Base-by-base conservation (phyloP, 2,329 filamentous ascomycete genomes). In the Aciculosporium take region DNA sequence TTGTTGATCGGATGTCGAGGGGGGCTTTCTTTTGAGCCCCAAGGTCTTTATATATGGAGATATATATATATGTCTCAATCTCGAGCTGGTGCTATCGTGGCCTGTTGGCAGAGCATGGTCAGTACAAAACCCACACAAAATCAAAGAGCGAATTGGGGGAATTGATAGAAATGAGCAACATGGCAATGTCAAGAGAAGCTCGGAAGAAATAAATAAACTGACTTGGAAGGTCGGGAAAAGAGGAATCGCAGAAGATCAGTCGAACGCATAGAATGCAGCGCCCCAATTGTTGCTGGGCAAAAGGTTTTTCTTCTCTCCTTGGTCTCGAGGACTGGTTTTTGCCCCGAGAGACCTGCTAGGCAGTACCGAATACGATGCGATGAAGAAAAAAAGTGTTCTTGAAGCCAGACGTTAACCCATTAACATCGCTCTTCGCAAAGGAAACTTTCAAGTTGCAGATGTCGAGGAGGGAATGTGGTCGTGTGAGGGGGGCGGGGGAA, bases 241-340 rank as follows among this genome's bases (percentile, higher is more conserved):
- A 94, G 78, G 71, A 93, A 91, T 69, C 86, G 84, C 61, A 94
- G 77, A 59, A 93, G 79, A 67, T 93, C 84, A 69, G 81, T 83
- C 64, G 75, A 81, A 82, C 78, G 88, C 87, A 94, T 94, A 80
- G 78, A 84, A 76, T 27, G 43, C 24, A 23, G 31, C 31, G 28
- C 34, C 29, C 25, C 5, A 20, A 29, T 31, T 32, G 15, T 17
- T 20, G 3, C 20, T 32, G 29, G 27, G 40, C 18, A 18, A 27
- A 21, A 33, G 27, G 20, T 15, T 37, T 20, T 33, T 31, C 24
- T n/a, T 39, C 25, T 29, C 23, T 8, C 15, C 9, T 33, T 35
- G 12, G n/a, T 41, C 33, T 20, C 24, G 30, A 37, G 12, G 37
- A 36, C 37, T 21, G 20, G 33, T 13, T 15, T 27, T 24, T 34